Percentiles rank a stretch among this genome's conserved stretches.
These are phyloP conservation scores for Glomus cerebriforme DNA, from an alignment of 192 early-diverging fungal genomes.

Conservation along the genomic window DNA sequence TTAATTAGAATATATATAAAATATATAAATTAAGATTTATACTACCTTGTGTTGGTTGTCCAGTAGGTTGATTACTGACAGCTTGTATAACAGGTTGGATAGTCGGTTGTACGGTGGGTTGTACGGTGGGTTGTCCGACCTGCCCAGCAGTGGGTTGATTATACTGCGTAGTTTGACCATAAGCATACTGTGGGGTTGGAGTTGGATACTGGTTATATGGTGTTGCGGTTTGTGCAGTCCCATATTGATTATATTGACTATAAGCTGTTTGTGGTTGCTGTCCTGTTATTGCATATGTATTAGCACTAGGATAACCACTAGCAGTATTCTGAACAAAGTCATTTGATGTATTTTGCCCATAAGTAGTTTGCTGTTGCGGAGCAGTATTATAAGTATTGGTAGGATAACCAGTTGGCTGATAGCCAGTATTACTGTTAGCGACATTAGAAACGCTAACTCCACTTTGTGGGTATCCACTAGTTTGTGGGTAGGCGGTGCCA, in stretches of 20 bases:
- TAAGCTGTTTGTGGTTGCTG: constrained; percentile 14
- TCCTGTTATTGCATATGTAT: background rate
- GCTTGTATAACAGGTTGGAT: background rate
- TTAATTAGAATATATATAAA: no score
- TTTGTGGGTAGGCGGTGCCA: background rate
- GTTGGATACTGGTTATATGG: constrained; percentile 24
- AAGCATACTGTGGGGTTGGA: constrained; percentile 21
- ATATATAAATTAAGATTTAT: background rate
- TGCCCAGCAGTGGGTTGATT: constrained; percentile 3
- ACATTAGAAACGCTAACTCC: background rate
- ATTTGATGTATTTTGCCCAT: constrained; percentile 13
- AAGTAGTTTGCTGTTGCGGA: constrained; percentile 21
- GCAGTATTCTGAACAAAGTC: background rate
- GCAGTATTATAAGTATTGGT: background rate
- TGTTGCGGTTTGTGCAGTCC: background rate
- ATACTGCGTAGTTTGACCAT: constrained; percentile 26
- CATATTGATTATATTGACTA: constrained; percentile 19
- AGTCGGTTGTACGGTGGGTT: background rate
- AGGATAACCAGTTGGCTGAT: constrained; percentile 20
- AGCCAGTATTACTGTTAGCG: background rate
- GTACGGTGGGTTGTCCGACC: background rate
- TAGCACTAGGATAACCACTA: constrained; percentile 18
- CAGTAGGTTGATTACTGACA: background rate
- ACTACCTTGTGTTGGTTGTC: background rate
- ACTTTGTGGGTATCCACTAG: constrained; percentile 11